A percentile compares a stretch with the other conserved stretches of the same genome.
These are phyloP conservation scores for Croton laevigatus DNA, from an alignment of 441 rosid species.

Conservation along the genomic window DNA sequence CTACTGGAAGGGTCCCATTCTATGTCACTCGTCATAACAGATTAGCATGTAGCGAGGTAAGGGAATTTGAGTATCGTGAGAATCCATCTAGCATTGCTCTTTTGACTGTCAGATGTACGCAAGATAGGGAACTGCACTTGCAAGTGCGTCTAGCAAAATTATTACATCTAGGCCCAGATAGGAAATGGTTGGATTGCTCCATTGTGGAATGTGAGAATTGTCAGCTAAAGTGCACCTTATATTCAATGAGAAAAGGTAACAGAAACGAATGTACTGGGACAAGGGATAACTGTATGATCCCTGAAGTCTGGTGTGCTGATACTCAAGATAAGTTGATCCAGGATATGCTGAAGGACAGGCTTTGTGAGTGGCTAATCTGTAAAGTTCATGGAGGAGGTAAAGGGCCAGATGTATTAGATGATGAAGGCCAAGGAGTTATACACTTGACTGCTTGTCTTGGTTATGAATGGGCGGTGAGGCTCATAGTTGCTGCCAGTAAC, in stretches of 20 bases:
- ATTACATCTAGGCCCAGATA: constrained; percentile 26
- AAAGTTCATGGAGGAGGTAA: constrained; percentile 49
- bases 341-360: constrained; percentile 45
- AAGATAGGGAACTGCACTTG: constrained; percentile 31
- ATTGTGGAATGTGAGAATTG: constrained; percentile 39
- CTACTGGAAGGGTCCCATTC: constrained; percentile 58
- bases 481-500: constrained; percentile 49
- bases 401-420: constrained; percentile 47
- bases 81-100: constrained; percentile 27
- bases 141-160: constrained; percentile 48
- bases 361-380: constrained; percentile 47
- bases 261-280: constrained; percentile 21
- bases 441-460: constrained; percentile 71
- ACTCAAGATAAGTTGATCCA: constrained; percentile 36
- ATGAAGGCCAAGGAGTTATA: constrained; percentile 57
- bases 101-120: constrained; percentile 14
- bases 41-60: constrained; percentile 72
- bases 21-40: constrained; percentile 63
- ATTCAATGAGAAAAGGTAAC: constrained; percentile 22
- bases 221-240: constrained; percentile 34
- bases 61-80: constrained; percentile 67
- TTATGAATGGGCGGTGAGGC: constrained; percentile 56
- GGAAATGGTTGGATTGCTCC: constrained; percentile 35
- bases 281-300: constrained; percentile 15
- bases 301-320: constrained; percentile 16